Evolutionary conservation across 208 protist species (phyloP).

Genomic region (Lotmaria passim): DNA sequence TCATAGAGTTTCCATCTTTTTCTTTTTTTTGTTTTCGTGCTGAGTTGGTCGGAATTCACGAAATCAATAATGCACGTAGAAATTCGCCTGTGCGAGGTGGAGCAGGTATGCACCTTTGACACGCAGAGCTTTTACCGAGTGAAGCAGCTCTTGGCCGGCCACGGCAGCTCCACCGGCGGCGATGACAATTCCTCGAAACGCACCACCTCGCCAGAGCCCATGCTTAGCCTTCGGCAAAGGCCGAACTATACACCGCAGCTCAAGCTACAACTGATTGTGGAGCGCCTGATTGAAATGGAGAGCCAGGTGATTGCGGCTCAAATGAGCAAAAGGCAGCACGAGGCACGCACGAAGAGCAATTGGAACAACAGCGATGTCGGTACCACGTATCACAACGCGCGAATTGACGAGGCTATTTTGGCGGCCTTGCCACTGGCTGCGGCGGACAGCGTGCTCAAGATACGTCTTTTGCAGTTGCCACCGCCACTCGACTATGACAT

Average conservation of each 20-base stretch:
- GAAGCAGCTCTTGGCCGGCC: slow-evolving; percentile 57
- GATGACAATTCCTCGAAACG: slow-evolving; percentile 8
- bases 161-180: not conserved
- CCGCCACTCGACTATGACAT: slow-evolving; percentile 46
- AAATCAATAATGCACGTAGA: slow-evolving; percentile 76
- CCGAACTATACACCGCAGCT: slow-evolving; percentile 39
- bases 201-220: slow-evolving; percentile 10
- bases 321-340: slow-evolving; percentile 47
- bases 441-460: slow-evolving; percentile 70
- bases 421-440: slow-evolving; percentile 65
- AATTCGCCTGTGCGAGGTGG: slow-evolving; percentile 64
- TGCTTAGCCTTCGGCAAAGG: slow-evolving; percentile 18
- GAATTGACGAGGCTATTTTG: slow-evolving; percentile 58
- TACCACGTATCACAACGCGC: slow-evolving; percentile 57
- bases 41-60: not conserved
- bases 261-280: slow-evolving; percentile 76
- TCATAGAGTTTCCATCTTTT: not conserved
- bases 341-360: slow-evolving; percentile 55
- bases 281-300: slow-evolving; percentile 72
- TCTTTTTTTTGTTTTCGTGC: slow-evolving; percentile 9
- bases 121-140: slow-evolving; percentile 81
- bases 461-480: slow-evolving; percentile 80
- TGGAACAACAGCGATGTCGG: slow-evolving; percentile 73
- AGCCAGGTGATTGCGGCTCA: slow-evolving; percentile 41
- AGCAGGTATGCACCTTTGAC: slow-evolving; percentile 64